Evolutionary conservation across 768 basidiomycete genomes (phyloP).

Genomic region (Lactarius hengduanensis): DNA sequence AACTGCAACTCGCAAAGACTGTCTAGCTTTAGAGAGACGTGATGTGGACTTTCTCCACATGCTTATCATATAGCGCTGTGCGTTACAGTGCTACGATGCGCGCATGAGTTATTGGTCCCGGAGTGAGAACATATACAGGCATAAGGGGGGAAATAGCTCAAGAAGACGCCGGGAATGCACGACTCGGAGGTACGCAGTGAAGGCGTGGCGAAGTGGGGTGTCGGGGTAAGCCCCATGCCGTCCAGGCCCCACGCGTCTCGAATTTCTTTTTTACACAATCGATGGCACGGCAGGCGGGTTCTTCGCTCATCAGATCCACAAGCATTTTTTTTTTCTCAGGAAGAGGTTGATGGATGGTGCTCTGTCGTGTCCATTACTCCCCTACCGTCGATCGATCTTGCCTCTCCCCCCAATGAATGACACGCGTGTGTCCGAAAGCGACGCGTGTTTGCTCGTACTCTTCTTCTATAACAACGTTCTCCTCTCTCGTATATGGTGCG

Average conservation of each 20-base stretch:
- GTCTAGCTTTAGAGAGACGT: no score
- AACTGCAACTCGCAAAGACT: no score
- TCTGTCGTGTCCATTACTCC: background rate
- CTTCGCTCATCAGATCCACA: background rate
- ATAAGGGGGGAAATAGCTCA: no score
- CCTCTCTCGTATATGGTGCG: background rate
- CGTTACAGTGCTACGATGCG: background rate
- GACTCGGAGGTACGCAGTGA: no score
- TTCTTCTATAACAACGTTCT: background rate
- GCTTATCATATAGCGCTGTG: background rate
- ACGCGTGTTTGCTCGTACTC: background rate
- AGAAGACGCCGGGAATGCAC: no score
- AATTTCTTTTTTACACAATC: background rate
- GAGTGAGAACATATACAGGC: background rate
- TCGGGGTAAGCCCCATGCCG: background rate
- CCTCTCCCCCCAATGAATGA: background rate
- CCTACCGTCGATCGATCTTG: background rate
- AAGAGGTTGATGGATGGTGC: background rate
- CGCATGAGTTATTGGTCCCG: background rate
- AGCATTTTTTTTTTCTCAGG: background rate
- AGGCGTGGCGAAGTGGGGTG: background rate
- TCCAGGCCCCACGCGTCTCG: background rate
- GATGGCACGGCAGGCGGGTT: background rate
- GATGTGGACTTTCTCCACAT: background rate
- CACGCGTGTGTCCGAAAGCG: background rate